phyloP scores from a whole-genome alignment of 495 filamentous ascomycete genomes.

The Penicillium coprophilum region DNA sequence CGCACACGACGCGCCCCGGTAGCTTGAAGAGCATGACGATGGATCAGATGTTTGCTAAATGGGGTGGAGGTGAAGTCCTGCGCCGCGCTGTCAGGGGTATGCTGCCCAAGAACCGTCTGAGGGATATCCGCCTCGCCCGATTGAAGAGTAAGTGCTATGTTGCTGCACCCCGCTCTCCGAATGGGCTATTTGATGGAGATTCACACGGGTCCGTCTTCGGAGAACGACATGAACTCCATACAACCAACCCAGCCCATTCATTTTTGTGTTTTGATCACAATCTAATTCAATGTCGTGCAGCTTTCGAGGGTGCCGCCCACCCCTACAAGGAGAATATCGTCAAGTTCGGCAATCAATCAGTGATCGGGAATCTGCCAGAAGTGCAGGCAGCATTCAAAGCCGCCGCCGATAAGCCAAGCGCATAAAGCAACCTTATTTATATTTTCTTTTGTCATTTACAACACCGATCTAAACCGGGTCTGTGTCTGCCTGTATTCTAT shows the following conservation, averaged over 20 bases:
- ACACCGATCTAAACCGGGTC: conserved; percentile 10
- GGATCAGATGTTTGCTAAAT: conserved; percentile 91
- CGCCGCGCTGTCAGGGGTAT: conserved; percentile 91
- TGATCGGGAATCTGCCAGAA: conserved; percentile 43
- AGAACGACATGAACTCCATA: neutral
- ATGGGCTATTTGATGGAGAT: neutral
- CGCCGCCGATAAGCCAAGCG: conserved; percentile 33
- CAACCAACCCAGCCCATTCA: too few relatives aligned
- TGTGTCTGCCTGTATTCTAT: conserved; percentile 32
- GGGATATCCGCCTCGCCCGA: conserved; percentile 80
- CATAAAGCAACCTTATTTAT: conserved; percentile 21
- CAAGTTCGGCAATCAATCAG: conserved; percentile 57
- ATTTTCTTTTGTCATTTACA: conserved; percentile 16
- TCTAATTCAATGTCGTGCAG: conserved; percentile 41
- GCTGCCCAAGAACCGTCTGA: conserved; percentile 93
- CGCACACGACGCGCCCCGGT: conserved; percentile 87
- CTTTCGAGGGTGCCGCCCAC: conserved; percentile 86
- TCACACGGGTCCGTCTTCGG: neutral
- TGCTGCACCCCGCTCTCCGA: neutral
- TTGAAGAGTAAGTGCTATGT: conserved; percentile 68
- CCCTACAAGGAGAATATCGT: conserved; percentile 89
- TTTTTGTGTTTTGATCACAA: neutral
- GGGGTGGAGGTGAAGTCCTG: conserved; percentile 91
- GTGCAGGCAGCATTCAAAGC: conserved; percentile 49
- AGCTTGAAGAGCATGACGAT: conserved; percentile 85